A percentile compares a stretch with the other conserved stretches of the same genome.
phyloP scores from a whole-genome alignment of 1,284 basidiomycete species.

The Sphaerobolus stellatus region DNA sequence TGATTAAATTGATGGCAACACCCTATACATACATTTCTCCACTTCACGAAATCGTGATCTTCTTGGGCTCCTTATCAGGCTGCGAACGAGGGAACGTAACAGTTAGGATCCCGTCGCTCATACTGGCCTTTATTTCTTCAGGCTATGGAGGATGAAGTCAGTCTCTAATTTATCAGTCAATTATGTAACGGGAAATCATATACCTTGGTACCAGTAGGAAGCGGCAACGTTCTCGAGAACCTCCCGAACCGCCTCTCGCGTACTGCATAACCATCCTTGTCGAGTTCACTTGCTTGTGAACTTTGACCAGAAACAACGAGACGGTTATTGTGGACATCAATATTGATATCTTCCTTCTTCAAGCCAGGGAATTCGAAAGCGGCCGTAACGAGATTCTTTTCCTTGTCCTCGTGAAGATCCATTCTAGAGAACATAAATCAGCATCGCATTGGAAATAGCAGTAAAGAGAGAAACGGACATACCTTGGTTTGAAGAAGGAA shows the following conservation, averaged over 20 bases:
- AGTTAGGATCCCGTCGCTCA: conserved; percentile 25
- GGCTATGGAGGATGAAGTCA: conserved; percentile 24
- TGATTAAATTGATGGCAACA: too few relatives aligned
- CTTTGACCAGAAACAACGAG: conserved; percentile 48
- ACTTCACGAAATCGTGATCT: conserved; percentile 35
- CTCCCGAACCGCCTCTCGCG: conserved; percentile 57
- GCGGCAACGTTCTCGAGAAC: conserved; percentile 44
- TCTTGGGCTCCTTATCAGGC: conserved; percentile 34
- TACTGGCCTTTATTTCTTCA: conserved; percentile 22
- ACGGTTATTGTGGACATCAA: conserved; percentile 41
- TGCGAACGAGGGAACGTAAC: conserved; percentile 25
- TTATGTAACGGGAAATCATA: conserved; percentile 18
- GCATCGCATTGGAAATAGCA: background rate
- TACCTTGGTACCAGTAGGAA: conserved; percentile 40
- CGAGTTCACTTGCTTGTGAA: conserved; percentile 31
- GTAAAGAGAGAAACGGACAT: background rate
- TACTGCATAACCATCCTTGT: conserved; percentile 45
- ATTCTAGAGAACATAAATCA: conserved; percentile 33
- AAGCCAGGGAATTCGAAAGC: conserved; percentile 51
- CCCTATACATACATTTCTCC: too few relatives aligned
- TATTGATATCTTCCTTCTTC: conserved; percentile 40
- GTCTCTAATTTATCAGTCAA: background rate
- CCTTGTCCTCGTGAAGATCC: conserved; percentile 45
- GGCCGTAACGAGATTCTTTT: conserved; percentile 43
- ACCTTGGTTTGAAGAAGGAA: background rate